phyloP scores from a whole-genome alignment of 139 green algal species.

The Micractinium conductrix region DNA sequence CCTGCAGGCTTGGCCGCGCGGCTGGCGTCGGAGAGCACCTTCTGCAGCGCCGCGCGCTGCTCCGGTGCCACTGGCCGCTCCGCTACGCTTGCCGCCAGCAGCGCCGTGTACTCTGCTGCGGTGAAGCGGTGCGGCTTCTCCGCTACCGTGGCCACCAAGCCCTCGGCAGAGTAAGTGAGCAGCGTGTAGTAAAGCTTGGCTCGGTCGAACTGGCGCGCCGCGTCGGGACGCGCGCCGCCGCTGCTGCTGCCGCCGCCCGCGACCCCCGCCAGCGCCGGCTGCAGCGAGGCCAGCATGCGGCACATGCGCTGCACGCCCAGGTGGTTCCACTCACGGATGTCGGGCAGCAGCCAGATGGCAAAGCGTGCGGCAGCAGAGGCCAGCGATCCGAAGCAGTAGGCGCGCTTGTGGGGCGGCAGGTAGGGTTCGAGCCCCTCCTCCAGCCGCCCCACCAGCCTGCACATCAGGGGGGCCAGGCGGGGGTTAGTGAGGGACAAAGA shows the following conservation, averaged over 20 bases:
- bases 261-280: slow-evolving; percentile 44
- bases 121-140: slow-evolving; percentile 61
- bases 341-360: slow-evolving; percentile 66
- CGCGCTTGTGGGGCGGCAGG: slow-evolving; percentile 47
- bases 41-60: slow-evolving; percentile 27
- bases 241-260: too few species aligned
- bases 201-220: slow-evolving; percentile 41
- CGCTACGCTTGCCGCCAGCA: slow-evolving; percentile 55
- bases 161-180: slow-evolving; percentile 53
- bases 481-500: too few species aligned
- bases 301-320: slow-evolving; percentile 69
- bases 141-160: slow-evolving; percentile 53
- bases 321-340: slow-evolving; percentile 59
- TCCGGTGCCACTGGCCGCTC: slow-evolving; percentile 15
- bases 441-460: slow-evolving; percentile 35
- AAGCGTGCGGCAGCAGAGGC: slow-evolving; percentile 53
- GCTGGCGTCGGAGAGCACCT: slow-evolving; percentile 27
- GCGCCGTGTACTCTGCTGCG: slow-evolving; percentile 61
- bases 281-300: slow-evolving; percentile 63
- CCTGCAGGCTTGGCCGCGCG: background rate
- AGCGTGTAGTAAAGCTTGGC: slow-evolving; percentile 60
- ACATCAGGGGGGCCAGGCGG: background rate
- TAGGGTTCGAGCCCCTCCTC: slow-evolving; percentile 64
- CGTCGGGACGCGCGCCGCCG: slow-evolving; percentile 26
- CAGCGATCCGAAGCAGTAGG: slow-evolving; percentile 69